Percentiles rank a stretch among this genome's conserved stretches.
Conservation (phyloP, 441 rosid genomes). For the Jatropha podagrica region DNA sequence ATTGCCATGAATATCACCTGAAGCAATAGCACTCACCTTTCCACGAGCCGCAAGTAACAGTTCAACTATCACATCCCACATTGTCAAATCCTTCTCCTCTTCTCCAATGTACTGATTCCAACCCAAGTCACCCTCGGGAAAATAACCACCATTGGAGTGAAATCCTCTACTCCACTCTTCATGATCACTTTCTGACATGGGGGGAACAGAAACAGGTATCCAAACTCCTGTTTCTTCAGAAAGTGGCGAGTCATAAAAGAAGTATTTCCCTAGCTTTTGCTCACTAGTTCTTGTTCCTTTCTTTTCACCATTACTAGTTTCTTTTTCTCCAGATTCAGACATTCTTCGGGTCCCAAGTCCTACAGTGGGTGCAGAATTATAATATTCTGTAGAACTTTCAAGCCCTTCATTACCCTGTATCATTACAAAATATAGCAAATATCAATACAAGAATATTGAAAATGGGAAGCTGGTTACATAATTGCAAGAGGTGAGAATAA, state of each 20-base stretch:
- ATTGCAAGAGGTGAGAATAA: neutral
- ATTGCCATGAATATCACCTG: constrained; percentile 57
- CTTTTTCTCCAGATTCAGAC: constrained; percentile 21
- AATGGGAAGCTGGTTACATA: neutral
- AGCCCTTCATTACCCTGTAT: constrained; percentile 25
- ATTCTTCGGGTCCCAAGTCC: constrained; percentile 17
- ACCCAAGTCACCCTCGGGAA: constrained; percentile 89
- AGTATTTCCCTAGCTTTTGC: constrained; percentile 63
- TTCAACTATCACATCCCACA: constrained; percentile 94
- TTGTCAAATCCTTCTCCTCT: constrained; percentile 80
- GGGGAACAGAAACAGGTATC: constrained; percentile 99
- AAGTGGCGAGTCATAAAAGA: constrained; percentile 73
- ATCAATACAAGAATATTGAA: neutral
- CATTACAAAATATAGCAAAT: neutral
- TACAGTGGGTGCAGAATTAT: constrained; percentile 1
- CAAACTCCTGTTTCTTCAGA: constrained; percentile 87
- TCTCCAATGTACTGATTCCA: constrained; percentile 62
- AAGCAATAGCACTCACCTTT: constrained; percentile 66
- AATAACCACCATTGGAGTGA: constrained; percentile 65
- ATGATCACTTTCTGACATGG: constrained; percentile 62
- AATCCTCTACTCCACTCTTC: constrained; percentile 73
- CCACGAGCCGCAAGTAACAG: constrained; percentile 88
- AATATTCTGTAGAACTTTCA: constrained; percentile 15
- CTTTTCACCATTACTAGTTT: constrained; percentile 23
- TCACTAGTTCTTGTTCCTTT: constrained; percentile 18